These are phyloP conservation scores for Ustilago hordei DNA, from an alignment of 1,284 basidiomycete genomes.

Conservation along the genomic window DNA sequence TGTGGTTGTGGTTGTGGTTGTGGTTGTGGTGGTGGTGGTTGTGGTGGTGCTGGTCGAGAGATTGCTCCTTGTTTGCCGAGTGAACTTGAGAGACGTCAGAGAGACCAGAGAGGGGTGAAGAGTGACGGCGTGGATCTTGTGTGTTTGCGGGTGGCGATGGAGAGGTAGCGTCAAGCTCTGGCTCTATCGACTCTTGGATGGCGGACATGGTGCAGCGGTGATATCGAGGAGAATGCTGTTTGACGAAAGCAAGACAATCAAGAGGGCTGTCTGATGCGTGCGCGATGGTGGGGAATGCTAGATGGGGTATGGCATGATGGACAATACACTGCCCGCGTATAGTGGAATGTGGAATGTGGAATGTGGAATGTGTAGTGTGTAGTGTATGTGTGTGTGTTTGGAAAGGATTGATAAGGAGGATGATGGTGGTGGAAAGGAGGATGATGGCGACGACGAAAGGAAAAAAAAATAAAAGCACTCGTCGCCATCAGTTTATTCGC, in stretches of 20 bases:
- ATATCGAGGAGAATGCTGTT: not conserved
- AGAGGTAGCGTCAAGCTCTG: constrained; percentile 11
- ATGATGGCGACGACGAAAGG: not conserved
- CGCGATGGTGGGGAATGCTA: not conserved
- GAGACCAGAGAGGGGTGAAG: constrained; percentile 42
- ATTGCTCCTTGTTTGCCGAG: constrained; percentile 8
- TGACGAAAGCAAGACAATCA: not conserved
- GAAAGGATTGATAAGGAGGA: not conserved
- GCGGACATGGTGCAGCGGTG: constrained; percentile 10
- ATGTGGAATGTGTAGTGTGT: not conserved
- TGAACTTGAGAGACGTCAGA: constrained; percentile 33
- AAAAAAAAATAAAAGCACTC: too few species aligned
- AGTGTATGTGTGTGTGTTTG: not conserved
- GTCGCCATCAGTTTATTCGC: too few species aligned
- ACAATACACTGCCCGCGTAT: too few species aligned
- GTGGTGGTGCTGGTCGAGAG: constrained; percentile 13
- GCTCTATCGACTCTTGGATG: constrained; percentile 24
- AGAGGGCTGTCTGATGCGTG: not conserved
- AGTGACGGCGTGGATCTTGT: constrained; percentile 36
- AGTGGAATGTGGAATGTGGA: not conserved
- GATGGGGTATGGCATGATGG: too few species aligned
- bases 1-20: too few species aligned
- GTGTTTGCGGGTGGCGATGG: constrained; percentile 15
- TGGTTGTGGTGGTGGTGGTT: not conserved
- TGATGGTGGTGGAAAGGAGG: not conserved